Conservation (phyloP, 2,329 filamentous ascomycete genomes). For the Aspergillus arachidicola region DNA sequence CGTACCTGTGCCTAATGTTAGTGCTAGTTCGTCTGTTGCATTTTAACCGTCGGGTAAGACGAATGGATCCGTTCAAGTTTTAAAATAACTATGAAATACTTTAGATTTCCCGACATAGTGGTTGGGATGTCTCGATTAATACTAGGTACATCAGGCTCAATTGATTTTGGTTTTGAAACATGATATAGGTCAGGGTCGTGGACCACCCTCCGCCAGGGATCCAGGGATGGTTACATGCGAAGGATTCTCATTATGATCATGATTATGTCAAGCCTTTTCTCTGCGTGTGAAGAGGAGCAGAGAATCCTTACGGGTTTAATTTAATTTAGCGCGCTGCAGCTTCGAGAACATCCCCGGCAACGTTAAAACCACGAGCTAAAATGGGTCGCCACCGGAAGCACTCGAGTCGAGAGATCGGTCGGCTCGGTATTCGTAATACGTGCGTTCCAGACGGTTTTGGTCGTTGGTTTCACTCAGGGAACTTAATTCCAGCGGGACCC, state of each 20-base stretch:
- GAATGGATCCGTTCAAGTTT: neutral
- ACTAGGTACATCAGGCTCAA: neutral
- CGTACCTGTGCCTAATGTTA: neutral
- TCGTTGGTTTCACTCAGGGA: neutral
- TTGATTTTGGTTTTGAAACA: neutral
- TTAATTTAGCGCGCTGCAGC: neutral
- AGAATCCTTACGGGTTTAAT: neutral
- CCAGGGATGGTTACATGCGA: neutral
- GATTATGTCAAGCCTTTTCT: neutral
- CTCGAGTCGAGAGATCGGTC: neutral
- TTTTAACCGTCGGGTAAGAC: conserved; percentile 1
- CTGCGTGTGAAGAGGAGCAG: neutral
- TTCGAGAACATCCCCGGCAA: conserved; percentile 14
- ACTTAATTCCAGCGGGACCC: conserved; percentile 1
- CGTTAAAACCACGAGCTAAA: conserved; percentile 8
- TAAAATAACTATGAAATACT: neutral
- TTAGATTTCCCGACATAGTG: neutral
- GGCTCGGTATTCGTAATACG: conserved; percentile 8
- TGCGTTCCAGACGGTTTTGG: neutral
- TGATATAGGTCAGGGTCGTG: neutral
- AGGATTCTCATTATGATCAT: neutral
- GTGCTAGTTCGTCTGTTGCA: neutral
- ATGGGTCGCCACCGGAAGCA: neutral
- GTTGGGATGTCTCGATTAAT: neutral
- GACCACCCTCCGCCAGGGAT: neutral